Base-by-base conservation (phyloP, 2,329 filamentous ascomycete genomes). In the Dactylellina parvicollis region DNA sequence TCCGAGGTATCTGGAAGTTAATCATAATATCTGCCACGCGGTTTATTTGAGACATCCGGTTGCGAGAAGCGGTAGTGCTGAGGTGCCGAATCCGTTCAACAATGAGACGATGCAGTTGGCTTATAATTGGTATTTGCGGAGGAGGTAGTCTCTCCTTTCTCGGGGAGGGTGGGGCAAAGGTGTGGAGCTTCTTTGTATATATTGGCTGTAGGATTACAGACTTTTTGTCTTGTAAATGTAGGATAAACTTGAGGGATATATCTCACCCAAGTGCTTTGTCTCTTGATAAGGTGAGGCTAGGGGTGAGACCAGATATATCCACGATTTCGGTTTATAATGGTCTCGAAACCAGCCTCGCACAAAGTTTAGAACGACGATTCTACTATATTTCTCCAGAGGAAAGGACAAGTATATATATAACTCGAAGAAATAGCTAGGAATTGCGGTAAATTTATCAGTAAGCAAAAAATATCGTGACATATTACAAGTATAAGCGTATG, bases 11-110 rank as follows among this genome's bases (percentile, higher is more conserved):
- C 87, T 99, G 73, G 96, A 99, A 83, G 95, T 99, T 77, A 97
- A 98, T 84, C 95, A 96, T 81, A 96, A 93, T 79, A 90, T 98
- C 78, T 99, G 95, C 82, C 90, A 93, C 0, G 95, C 95, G 9
- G 92, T 99, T 40, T 99, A 99, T 81, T 83, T 99, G 75, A 87
- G 95, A 67, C 94, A 99, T 83, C 95, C 95, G 0, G 94, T 98
- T 44, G 95, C 92, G 24, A 86, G 93, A 73, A 89, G 89, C 1
- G 92, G 93, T 9, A 79, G 87, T 76, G 89, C 90, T 2, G 70
- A 78, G 75, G 69, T 78, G 18, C 77, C 77, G 16, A 77, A 76
- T 61, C 77, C 77, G 26, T 77, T 77, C 40, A 67, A 71, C 20
- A 36, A 86, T 66, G 83, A 87, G 75, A 86, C 89, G n/a, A 89